A percentile compares a stretch with the other conserved stretches of the same genome.
phyloP scores from a whole-genome alignment of 2,329 filamentous ascomycete genomes.

The Neopestalotiopsis rosae region DNA sequence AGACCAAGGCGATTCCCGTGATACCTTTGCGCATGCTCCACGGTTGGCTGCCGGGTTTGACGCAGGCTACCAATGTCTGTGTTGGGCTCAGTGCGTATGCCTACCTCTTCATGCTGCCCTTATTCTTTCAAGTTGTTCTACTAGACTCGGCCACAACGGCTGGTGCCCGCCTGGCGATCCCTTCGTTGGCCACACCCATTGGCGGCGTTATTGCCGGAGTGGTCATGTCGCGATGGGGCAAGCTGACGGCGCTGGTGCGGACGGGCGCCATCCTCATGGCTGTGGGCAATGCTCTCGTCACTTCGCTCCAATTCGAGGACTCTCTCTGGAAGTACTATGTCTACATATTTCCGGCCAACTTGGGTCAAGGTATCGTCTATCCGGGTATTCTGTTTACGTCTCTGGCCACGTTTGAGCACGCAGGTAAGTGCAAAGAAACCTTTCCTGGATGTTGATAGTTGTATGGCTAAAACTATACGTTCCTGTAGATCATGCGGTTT shows the following conservation, averaged over 20 bases:
- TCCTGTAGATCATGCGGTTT: conserved; percentile 63
- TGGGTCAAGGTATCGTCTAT: conserved; percentile 66
- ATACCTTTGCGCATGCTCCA: conserved; percentile 62
- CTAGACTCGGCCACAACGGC: conserved; percentile 68
- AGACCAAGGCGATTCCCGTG: conserved; percentile 56
- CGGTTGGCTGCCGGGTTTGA: conserved; percentile 59
- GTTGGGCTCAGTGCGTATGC: conserved; percentile 67
- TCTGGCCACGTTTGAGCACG: conserved; percentile 66
- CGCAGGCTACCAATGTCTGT: conserved; percentile 64
- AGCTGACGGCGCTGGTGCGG: conserved; percentile 56
- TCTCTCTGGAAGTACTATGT: conserved; percentile 59
- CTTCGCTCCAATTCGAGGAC: conserved; percentile 54
- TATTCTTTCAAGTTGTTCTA: conserved; percentile 73
- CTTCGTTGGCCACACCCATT: conserved; percentile 63
- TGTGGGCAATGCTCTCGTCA: conserved; percentile 57
- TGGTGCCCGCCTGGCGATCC: conserved; percentile 67
- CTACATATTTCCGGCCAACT: conserved; percentile 62
- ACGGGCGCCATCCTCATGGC: conserved; percentile 56
- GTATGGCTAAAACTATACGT: not conserved
- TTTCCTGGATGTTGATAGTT: not conserved
- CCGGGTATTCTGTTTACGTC: conserved; percentile 66
- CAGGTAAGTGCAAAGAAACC: conserved; percentile 46
- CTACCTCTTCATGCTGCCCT: conserved; percentile 71
- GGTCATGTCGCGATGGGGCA: conserved; percentile 62
- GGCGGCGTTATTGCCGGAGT: conserved; percentile 62